Evolutionary conservation across 169 alveolate species (phyloP).

Genomic region (Miamiensis avidus): DNA sequence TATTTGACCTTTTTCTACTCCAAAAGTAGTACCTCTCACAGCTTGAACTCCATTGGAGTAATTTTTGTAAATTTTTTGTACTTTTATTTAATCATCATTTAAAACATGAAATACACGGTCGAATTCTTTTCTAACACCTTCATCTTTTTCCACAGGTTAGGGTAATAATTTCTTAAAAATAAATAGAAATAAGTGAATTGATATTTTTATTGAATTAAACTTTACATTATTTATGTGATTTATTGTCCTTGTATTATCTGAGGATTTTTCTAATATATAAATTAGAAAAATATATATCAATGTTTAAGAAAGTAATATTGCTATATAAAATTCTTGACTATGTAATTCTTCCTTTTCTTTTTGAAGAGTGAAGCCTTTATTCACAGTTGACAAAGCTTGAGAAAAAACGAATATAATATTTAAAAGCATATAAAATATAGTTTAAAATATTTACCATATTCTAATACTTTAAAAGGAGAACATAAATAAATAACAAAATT

Average conservation of each 20-base stretch:
- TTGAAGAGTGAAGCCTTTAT: neutral
- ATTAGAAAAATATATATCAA: no score
- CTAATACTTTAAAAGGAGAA: neutral
- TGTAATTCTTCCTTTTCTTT: neutral
- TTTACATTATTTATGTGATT: neutral
- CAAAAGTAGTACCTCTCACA: constrained; percentile 66
- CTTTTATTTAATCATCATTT: neutral
- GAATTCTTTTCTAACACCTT: neutral
- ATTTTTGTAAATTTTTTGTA: constrained; percentile 5
- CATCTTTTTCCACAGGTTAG: neutral
- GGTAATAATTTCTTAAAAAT: neutral
- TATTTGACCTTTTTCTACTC: constrained; percentile 72
- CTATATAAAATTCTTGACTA: neutral
- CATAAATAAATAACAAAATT: no score
- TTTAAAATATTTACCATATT: neutral
- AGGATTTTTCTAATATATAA: neutral
- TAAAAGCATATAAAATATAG: neutral
- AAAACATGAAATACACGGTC: neutral
- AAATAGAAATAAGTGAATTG: neutral
- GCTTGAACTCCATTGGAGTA: constrained; percentile 57
- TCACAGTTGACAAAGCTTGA: neutral
- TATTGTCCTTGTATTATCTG: neutral
- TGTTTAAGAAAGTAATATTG: neutral
- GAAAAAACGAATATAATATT: no score
- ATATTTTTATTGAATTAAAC: no score